Evolutionary conservation across 345 rosid species (phyloP), one percentile per base, ranked within the genome.

Genomic region (Eucalyptus virginea): DNA sequence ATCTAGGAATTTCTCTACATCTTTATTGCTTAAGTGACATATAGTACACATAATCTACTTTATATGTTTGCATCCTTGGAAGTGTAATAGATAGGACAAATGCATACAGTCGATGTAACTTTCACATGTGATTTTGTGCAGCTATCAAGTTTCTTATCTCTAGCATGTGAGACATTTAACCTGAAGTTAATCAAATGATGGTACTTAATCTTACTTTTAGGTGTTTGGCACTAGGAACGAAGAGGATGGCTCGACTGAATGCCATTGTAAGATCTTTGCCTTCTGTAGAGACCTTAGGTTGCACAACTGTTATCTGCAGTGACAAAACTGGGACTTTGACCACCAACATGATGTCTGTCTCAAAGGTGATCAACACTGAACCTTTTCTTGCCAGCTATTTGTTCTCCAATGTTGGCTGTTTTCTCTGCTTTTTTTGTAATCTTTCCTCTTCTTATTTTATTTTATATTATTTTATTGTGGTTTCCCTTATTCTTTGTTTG

Each of bases 321-420:
- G 99, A 98, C 92, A 98, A 98, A 93, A 98, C 99, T 86, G 99
- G 99, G 91, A 98, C 99, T 89, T 93, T 98, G 92, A 98, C 99
- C 34, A 98, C 99, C 88, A 98, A 96, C 89, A 98, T 98, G 99
- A 98, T 98, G 99, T 98, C 99, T 47, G 99, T 97, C 90, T 92
- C 98, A 62, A 98, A 96, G 99, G 99, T 98, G 87, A 92, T 92
- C 86, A 87, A 89, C 88, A 16, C 34, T 21, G 11, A 47, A 65
- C 44, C 44, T 34, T 88, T n/a, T 88, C 28, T 62, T 14, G 32
- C 88, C 42, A 49, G 28, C 40, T 50, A 86, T 86, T 51, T 44
- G 30, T 51, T 48, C 42, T 87, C 77, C 15, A 51, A 21, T 65
- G 77, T 87, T 37, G 58, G 58, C 24, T 50, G 58, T 86, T 40